Base-by-base conservation (phyloP, 768 basidiomycete species). In the Suillus occidentalis region DNA sequence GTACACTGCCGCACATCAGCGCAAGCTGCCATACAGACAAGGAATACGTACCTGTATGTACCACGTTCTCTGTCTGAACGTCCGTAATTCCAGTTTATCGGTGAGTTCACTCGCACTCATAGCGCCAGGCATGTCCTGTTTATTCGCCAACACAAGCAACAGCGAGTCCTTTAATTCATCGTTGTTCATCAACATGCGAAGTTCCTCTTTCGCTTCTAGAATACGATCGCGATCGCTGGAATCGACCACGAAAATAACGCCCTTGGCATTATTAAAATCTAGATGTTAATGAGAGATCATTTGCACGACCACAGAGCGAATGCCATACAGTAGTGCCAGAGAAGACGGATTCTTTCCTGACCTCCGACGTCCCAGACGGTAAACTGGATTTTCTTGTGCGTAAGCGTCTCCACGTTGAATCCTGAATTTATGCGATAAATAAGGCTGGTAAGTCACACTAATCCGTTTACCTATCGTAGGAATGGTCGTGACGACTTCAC, bases 51-150 rank as follows among this genome's bases (percentile, higher is more conserved):
- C 92, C 95, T 97, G 97, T 61, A 98, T 95, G 85, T 97, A 97
- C 96, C 97, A 99, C 77, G 91, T 94, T 67, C 96, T 84, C 73
- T 97, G 95, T 66, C 94, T 89, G 96, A 99, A 97, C 70, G 89
- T 84, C 76, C 97, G 92, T 69, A 99, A 81, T 45, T 95, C 96
- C 50, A 99, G 81, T 78, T 97, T 97, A 79, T 97, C 97, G 16
- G 97, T 99, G 47, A 99, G 96, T 77, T 98, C 96, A 13, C 95
- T 94, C 39, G 96, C 96, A 18, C 94, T 95, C 97, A 99, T 97
- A 36, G 96, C 97, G 73, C 93, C 94, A 16, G 95, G 95, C 70
- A 99, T 80, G 85, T 98, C 97, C 80, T 98, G 97, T 82, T 99
- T 99, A 82, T 99, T 98, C 36, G 97, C 96, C 78, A 99, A 99